Base-by-base conservation (phyloP, 331 rosid genomes). In the Malus hybrid region DNA sequence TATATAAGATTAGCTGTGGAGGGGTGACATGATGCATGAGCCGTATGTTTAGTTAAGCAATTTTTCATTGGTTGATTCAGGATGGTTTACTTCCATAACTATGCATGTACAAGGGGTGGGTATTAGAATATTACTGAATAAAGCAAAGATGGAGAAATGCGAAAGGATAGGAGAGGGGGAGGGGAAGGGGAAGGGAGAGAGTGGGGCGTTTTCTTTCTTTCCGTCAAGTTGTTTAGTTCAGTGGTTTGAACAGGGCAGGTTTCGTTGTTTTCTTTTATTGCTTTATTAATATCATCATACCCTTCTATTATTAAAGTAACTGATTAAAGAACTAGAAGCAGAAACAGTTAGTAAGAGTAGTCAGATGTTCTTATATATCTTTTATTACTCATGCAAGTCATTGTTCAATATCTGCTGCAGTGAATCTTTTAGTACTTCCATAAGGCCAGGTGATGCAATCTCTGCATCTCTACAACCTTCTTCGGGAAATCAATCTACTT, bases 381-480 rank as follows among this genome's bases (percentile, higher is more conserved):
- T 34, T 68, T 39, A 20, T 10, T 80, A 70, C 71, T 83, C 57
- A 59, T 68, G 46, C 54, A 46, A 50, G 16, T 79, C 20, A 55
- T 76, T 34, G 64, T 27, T 72, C 2, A 65, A 55, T 72, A 57
- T 83, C 79, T 82, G 76, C 55, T 86, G 88, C 97, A 91, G 97
- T 69, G 89, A 81, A 65, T 79, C 85, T 72, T 81, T 69, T 50
- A 69, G 73, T 78, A 60, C 77, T 48, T 77, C 84, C 11, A 44
- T 76, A 74, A 78, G 80, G 76, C 71, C 84, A 50, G 77, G 81
- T 60, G 85, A 80, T 65, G 70, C 77, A 24, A 20, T 76, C 55
- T 74, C 76, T 22, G 62, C 70, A 78, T 73, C 82, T 22, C 29
- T 77, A 50, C 83, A 81, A 77, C 79, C 80, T 65, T 80, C 90